Base-by-base conservation (phyloP, 2,329 filamentous ascomycete genomes). In the Penicillium sp. region DNA sequence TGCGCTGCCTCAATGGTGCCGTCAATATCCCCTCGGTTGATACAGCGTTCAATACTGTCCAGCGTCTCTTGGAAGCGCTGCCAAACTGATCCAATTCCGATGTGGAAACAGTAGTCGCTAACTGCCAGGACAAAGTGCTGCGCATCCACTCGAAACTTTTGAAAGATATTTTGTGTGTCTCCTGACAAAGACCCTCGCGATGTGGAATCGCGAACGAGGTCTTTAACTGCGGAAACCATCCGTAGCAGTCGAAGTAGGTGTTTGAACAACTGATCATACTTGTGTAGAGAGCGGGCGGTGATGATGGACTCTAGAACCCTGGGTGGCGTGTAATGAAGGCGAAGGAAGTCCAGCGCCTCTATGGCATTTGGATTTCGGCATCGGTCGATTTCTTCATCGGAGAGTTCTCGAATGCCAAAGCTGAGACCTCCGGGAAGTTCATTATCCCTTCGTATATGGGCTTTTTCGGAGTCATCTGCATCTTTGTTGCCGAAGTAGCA, bases 311-410 rank as follows among this genome's bases (percentile, higher is more conserved):
- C 81, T 0, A 97, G 78, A 1, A 90, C 85, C 0, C 83, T 72
- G 0, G 92, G 88, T 0, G 92, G 82, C 39, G 88, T 89, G 74
- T 97, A 97, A 43, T 92, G 89, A 7, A 99, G 77, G 1, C 91
- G 86, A 14, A 99, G 79, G 67, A 99, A 97, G 72, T 97, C 94
- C n/a, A 97, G 80, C 0, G 94, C 94, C 68, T 93, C 87, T 16
- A 97, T 81, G 0, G 88, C 89, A 67, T 90, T 83, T 0, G 91
- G 87, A 64, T 97, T 85, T 80, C 95, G 87, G 71, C 92, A 93
- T 58, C 83, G 86, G 49, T 91, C 85, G 45, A 96, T 90, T 63
- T 97, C 92, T 44, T 88, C 86, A 7, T 86, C 80, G 0, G 86
- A 83, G 58, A 97, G 81, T 62, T 93, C 88, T 36, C 94, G 88